Evolutionary conservation across 257 asterid genomes (phyloP), one percentile per base, ranked within the genome.

Genomic region (Solanum tacnaense): DNA sequence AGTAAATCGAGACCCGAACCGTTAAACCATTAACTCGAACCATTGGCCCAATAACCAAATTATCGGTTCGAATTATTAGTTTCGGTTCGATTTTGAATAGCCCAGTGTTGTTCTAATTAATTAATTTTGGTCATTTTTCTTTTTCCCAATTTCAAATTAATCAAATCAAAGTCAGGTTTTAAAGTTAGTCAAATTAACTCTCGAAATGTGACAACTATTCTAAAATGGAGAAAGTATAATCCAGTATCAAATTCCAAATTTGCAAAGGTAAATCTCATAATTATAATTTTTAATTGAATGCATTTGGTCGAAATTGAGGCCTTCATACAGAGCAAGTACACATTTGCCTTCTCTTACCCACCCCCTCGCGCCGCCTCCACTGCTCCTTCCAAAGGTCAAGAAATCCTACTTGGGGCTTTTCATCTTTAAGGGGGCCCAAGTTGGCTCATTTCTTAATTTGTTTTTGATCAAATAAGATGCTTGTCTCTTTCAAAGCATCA

Each of bases 401-500:
- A 52, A 16, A 4, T 70, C n/a, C 73, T 38, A 34, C 15, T 60
- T 60, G 56, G 67, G 67, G 39, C 25, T 27, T 74, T n/a, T 39
- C n/a, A 7, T 1, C 38, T 25, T n/a, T 27, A 60, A 41, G 29
- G 31, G 85, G 41, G 68, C 67, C 67, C 68, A 81, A 46, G 39
- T 46, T 81, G 20, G 20, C 16, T 78, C 68, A 81, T 46, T 81
- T 52, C 35, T 71, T 71, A 20, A 60, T 31, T 35, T 84, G 65
- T 25, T 49, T 62, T 39, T 34, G 0, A 44, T 44, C 34, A 13
- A 13, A 39, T 38, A 39, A 29, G 7, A 16, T 79, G 41, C 23
- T 67, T 49, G 92, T 91, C 91, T 86, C 86, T 90, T 72, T 83
- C 92, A 65, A 79, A 88, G 31, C 83, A 91, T 88, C 93, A 94